These are phyloP conservation scores for Gymnopus androsaceus DNA, from an alignment of 1,284 basidiomycete genomes.

Conservation along the genomic window DNA sequence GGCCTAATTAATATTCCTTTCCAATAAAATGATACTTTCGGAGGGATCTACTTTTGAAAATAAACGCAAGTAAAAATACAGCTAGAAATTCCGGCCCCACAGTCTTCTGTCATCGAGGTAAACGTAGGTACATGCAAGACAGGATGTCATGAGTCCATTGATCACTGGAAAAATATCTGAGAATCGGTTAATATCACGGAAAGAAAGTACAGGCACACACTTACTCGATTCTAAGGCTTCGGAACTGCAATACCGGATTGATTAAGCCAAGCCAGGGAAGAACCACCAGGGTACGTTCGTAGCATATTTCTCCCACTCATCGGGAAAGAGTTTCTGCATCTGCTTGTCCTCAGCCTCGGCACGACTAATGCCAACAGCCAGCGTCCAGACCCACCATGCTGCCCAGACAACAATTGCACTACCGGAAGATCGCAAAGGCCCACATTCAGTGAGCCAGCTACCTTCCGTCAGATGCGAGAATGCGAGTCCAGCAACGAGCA, in stretches of 20 bases:
- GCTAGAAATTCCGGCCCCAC: not conserved
- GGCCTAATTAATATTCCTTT: no score
- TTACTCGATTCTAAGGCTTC: not conserved
- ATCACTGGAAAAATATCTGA: no score
- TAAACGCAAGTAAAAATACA: not conserved
- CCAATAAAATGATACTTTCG: no score
- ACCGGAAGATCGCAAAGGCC: conserved; percentile 32
- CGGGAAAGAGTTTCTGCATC: conserved; percentile 49
- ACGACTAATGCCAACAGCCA: conserved; percentile 50
- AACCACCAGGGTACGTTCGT: conserved; percentile 55
- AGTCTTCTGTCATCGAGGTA: not conserved
- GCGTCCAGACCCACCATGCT: conserved; percentile 54
- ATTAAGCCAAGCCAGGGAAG: conserved; percentile 42
- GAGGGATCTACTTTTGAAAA: not conserved
- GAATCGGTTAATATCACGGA: no score
- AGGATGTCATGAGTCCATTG: no score
- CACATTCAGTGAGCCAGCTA: conserved; percentile 56
- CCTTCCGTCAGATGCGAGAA: conserved; percentile 44
- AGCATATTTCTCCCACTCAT: conserved; percentile 57
- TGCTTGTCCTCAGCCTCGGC: conserved; percentile 56
- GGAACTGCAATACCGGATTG: not conserved
- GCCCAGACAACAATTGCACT: conserved; percentile 41
- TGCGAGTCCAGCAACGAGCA: conserved; percentile 18
- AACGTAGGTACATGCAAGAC: not conserved
- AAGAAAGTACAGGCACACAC: not conserved